phyloP scores from a whole-genome alignment of 306 rosid species.

The Trifolium fragiferum region DNA sequence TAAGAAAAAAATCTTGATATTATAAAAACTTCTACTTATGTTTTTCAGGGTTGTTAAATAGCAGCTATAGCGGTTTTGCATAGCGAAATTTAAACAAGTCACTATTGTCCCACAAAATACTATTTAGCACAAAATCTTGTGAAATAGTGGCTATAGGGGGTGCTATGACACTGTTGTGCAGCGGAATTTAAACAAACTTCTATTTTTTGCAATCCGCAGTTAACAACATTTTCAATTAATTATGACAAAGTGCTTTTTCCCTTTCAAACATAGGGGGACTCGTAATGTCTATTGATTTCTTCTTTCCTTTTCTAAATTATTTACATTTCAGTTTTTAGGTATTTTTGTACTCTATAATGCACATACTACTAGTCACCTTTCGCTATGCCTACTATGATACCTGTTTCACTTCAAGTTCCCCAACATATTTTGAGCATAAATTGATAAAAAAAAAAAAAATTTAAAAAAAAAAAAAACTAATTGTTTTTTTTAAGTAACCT shows the following conservation, averaged over 20 bases:
- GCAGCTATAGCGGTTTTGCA: background rate
- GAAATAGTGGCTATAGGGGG: background rate
- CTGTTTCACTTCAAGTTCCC: conserved; percentile 2
- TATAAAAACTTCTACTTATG: background rate
- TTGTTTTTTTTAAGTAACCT: no score
- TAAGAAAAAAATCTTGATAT: background rate
- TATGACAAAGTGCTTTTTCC: background rate
- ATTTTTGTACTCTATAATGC: conserved; percentile 6
- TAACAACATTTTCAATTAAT: background rate
- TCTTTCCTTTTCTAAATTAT: conserved; percentile 26
- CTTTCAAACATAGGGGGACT: background rate
- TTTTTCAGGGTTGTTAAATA: background rate
- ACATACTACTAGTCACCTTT: conserved; percentile 23
- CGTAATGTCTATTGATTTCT: conserved; percentile 21
- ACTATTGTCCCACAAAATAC: background rate
- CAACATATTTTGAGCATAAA: conserved; percentile 16
- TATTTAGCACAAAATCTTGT: background rate
- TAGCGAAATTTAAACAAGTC: background rate
- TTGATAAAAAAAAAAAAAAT: background rate
- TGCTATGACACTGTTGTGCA: background rate
- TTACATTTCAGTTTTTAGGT: conserved; percentile 21
- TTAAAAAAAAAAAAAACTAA: no score
- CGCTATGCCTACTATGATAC: conserved; percentile 10
- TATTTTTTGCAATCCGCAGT: no score
- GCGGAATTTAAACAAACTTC: background rate